These are phyloP conservation scores for Eimeria sp. DNA, from an alignment of 169 alveolate genomes.

Conservation along the genomic window DNA sequence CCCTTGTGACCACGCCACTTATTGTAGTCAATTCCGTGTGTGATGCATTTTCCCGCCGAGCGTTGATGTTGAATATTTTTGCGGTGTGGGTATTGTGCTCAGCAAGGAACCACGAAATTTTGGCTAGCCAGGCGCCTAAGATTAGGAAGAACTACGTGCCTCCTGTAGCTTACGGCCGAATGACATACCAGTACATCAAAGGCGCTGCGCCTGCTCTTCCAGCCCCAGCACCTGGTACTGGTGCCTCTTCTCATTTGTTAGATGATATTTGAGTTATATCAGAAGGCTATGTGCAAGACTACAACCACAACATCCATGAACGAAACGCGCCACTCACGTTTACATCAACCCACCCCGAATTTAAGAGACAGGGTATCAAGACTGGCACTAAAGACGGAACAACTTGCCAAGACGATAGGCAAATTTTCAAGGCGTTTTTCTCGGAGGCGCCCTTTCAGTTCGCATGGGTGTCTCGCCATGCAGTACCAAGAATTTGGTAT, in stretches of 20 bases:
- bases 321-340: background rate
- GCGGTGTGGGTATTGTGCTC: background rate
- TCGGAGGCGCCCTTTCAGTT: background rate
- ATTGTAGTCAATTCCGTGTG: background rate
- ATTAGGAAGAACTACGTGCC: constrained; percentile 74
- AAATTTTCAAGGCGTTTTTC: background rate
- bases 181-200: constrained; percentile 80
- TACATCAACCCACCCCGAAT: background rate
- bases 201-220: constrained; percentile 69
- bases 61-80: background rate
- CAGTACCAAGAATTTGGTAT: background rate
- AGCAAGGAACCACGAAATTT: constrained; percentile 70
- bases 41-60: background rate
- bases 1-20: background rate
- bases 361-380: background rate
- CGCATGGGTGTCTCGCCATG: background rate
- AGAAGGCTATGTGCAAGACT: background rate
- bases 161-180: constrained; percentile 76
- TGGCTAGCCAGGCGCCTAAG: constrained; percentile 72
- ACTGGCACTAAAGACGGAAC: background rate
- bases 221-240: constrained; percentile 64
- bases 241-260: constrained; percentile 73
- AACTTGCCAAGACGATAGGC: background rate
- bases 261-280: constrained; percentile 41
- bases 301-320: background rate